Conservation (phyloP, 495 filamentous ascomycete genomes). For the Neurospora sp. region DNA sequence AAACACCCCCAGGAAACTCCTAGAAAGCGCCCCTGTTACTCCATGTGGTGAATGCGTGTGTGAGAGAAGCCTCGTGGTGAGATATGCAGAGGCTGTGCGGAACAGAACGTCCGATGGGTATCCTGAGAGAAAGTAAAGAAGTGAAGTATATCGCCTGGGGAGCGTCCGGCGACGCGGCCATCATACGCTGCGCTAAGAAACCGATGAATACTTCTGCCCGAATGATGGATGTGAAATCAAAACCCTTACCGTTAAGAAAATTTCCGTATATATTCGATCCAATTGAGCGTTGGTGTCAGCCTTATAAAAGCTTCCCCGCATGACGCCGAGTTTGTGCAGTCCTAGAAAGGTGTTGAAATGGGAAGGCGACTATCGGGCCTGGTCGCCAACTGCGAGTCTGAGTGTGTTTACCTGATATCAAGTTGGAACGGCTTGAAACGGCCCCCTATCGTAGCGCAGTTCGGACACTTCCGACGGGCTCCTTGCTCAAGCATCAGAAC, state of each 20-base stretch:
- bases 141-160: background rate
- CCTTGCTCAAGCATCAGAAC: slow-evolving; percentile 58
- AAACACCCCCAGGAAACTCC: background rate
- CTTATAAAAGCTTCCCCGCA: background rate
- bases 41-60: background rate
- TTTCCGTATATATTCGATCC: background rate
- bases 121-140: slow-evolving; percentile 13
- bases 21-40: background rate
- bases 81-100: background rate
- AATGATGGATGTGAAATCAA: background rate
- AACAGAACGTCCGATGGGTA: slow-evolving; percentile 5
- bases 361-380: background rate
- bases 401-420: slow-evolving; percentile 41
- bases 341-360: background rate
- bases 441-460: slow-evolving; percentile 56
- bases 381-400: background rate
- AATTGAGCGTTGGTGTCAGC: background rate
- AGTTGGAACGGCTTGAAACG: slow-evolving; percentile 60
- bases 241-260: background rate
- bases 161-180: slow-evolving; percentile 1
- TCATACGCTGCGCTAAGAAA: background rate
- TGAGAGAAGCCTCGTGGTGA: background rate
- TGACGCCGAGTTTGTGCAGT: background rate
- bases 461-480: slow-evolving; percentile 51
- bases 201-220: background rate